A percentile compares a stretch with the other conserved stretches of the same genome.
Evolutionary conservation across 768 basidiomycete species (phyloP).

Genomic region (Imleria badia): DNA sequence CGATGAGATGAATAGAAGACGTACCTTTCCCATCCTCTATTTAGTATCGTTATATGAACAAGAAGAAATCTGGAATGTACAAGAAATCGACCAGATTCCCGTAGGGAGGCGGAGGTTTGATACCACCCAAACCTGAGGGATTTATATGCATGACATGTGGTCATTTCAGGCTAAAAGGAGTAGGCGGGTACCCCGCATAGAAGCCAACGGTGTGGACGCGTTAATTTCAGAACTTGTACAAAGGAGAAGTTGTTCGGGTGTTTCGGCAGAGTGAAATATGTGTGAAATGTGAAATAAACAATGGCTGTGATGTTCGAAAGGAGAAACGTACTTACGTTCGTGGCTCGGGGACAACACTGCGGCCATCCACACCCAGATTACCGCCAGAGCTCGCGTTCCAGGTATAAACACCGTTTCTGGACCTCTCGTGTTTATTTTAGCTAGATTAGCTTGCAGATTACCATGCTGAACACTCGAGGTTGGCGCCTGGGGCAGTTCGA

Average conservation of each 20-base stretch:
- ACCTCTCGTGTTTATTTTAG: no score
- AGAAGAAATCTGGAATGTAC: no score
- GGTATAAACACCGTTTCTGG: no score
- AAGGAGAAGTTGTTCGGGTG: background rate
- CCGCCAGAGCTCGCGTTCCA: no score
- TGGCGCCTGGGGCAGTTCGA: no score
- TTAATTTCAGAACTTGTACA: background rate
- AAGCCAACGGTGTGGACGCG: background rate
- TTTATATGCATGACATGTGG: background rate
- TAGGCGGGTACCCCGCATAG: background rate
- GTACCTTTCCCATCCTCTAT: background rate
- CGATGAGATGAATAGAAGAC: background rate
- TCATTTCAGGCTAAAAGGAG: background rate
- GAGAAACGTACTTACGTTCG: background rate
- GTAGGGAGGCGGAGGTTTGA: background rate
- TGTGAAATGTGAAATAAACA: background rate
- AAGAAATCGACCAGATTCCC: constrained; percentile 6
- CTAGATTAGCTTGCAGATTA: no score
- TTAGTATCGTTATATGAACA: background rate
- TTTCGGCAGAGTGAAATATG: background rate
- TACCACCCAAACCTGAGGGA: background rate
- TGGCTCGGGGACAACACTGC: background rate
- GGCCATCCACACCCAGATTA: background rate
- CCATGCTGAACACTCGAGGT: background rate
- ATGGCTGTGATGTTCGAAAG: background rate